phyloP scores from a whole-genome alignment of 2,329 filamentous ascomycete species.

The Cladosporium oxysporum region DNA sequence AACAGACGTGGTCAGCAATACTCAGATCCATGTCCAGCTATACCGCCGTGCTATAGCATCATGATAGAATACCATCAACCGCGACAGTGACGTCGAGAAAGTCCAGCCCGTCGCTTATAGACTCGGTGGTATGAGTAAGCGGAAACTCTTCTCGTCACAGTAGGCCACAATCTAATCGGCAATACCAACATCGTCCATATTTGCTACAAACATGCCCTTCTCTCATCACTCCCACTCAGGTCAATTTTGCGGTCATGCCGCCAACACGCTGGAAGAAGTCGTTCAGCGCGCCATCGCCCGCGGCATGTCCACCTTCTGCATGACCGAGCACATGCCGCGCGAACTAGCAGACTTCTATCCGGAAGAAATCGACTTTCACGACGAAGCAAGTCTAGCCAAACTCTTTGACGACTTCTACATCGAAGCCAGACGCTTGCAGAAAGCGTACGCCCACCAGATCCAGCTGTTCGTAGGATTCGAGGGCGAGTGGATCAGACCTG shows the following conservation, averaged over 20 bases:
- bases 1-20: too few species aligned
- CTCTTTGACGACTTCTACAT: slow-evolving; percentile 71
- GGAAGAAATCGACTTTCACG: slow-evolving; percentile 62
- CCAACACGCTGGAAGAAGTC: slow-evolving; percentile 80
- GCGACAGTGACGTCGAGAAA: background rate
- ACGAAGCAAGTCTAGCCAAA: slow-evolving; percentile 48
- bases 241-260: slow-evolving; percentile 93
- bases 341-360: slow-evolving; percentile 81
- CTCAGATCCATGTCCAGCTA: too few species aligned
- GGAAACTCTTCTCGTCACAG: background rate
- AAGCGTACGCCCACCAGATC: slow-evolving; percentile 69
- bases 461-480: slow-evolving; percentile 88
- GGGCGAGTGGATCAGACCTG: slow-evolving; percentile 82
- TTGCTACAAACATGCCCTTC: slow-evolving; percentile 70
- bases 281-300: slow-evolving; percentile 74
- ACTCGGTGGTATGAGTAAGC: background rate
- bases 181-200: background rate
- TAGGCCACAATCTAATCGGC: background rate
- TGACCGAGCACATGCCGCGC: slow-evolving; percentile 96
- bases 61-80: background rate
- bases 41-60: background rate
- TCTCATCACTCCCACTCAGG: slow-evolving; percentile 98
- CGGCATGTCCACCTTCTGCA: slow-evolving; percentile 78
- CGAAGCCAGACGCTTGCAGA: slow-evolving; percentile 73
- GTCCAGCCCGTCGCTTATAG: background rate